A percentile compares a stretch with the other conserved stretches of the same genome.
phyloP scores from a whole-genome alignment of 768 basidiomycete genomes.

The Myochromella boudieri region DNA sequence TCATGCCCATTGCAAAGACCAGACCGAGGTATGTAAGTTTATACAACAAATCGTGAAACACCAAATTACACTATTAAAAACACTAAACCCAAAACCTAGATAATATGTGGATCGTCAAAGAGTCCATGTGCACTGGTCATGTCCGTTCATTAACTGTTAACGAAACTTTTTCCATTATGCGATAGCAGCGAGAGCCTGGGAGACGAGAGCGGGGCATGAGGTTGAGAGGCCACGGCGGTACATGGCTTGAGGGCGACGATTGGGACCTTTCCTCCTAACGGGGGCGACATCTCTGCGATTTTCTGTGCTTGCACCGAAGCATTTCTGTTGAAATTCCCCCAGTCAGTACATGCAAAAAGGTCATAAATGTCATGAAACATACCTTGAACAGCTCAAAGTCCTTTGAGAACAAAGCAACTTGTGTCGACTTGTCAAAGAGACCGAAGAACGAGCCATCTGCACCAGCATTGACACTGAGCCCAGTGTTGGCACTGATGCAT shows the following conservation, averaged over 20 bases:
- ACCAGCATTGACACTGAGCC: slow-evolving; percentile 37
- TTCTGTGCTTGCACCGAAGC: slow-evolving; percentile 1
- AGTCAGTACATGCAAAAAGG: neutral
- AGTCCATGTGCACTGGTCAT: too few species aligned
- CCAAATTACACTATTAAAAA: too few species aligned
- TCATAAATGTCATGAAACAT: neutral
- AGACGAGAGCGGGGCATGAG: neutral
- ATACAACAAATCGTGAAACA: too few species aligned
- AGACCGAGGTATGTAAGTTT: too few species aligned
- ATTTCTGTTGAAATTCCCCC: neutral
- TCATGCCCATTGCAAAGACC: too few species aligned
- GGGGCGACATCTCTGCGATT: neutral
- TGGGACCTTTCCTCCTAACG: neutral
- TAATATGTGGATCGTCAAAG: too few species aligned
- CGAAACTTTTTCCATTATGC: too few species aligned
- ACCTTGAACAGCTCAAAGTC: slow-evolving; percentile 40
- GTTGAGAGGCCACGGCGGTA: neutral
- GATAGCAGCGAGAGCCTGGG: too few species aligned
- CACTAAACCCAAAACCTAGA: too few species aligned
- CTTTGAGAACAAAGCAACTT: slow-evolving; percentile 33
- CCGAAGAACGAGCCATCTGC: slow-evolving; percentile 40
- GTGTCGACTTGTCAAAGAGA: slow-evolving; percentile 32
- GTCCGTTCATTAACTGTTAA: too few species aligned
- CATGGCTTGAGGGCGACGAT: neutral
- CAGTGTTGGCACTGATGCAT: slow-evolving; percentile 35